Conservation (phyloP, 2,329 filamentous ascomycete genomes). For the Colletotrichum liaoningense region DNA sequence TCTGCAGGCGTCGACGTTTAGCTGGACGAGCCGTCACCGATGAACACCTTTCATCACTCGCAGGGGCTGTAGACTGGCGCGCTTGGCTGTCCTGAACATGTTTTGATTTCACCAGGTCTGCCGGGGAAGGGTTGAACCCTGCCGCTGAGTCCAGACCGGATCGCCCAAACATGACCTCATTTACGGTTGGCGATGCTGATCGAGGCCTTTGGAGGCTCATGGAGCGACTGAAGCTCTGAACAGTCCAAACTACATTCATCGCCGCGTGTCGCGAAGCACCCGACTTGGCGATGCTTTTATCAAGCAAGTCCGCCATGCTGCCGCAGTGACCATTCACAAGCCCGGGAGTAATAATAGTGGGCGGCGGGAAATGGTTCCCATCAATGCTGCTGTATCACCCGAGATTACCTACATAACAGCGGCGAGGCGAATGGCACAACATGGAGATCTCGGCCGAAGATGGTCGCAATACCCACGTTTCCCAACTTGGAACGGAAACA, state of each 20-base stretch:
- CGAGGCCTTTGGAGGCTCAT: background rate
- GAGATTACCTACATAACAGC: slow-evolving; percentile 39
- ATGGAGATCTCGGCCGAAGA: slow-evolving; percentile 23
- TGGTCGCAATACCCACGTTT: slow-evolving; percentile 15
- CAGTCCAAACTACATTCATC: background rate
- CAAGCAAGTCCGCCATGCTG: background rate
- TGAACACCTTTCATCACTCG: background rate
- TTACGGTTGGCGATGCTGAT: background rate
- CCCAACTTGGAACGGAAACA: slow-evolving; percentile 18
- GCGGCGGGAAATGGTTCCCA: slow-evolving; percentile 11
- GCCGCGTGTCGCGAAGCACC: background rate
- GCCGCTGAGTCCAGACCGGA: slow-evolving; percentile 11
- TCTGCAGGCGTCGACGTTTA: slow-evolving; percentile 4
- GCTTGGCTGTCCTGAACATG: slow-evolving; percentile 14
- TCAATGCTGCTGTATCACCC: slow-evolving; percentile 34
- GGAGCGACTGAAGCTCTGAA: background rate
- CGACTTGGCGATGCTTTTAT: background rate
- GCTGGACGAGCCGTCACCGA: slow-evolving; percentile 7
- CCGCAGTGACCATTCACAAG: background rate
- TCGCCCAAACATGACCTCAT: slow-evolving; percentile 10
- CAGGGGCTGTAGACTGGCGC: slow-evolving; percentile 14
- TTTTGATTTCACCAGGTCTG: slow-evolving; percentile 14
- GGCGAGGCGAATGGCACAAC: slow-evolving; percentile 1
- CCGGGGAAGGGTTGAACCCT: slow-evolving; percentile 21
- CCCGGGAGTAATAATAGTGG: background rate